These are phyloP conservation scores for Thielaviopsis populi DNA, from an alignment of 2,329 filamentous ascomycete genomes.

Conservation along the genomic window DNA sequence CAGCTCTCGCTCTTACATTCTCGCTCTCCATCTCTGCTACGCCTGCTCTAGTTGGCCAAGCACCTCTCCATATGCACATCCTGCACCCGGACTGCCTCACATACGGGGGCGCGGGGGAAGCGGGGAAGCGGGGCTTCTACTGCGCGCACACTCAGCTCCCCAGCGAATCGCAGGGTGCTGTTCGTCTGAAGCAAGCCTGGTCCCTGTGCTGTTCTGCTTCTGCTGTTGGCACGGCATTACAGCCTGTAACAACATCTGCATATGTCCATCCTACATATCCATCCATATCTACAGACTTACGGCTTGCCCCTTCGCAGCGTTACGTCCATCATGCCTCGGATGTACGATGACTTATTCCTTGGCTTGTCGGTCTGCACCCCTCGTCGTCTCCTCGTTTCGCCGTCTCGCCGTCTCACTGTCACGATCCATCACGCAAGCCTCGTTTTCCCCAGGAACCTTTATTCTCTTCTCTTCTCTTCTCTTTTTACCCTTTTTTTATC, in stretches of 20 bases:
- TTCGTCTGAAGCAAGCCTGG: not conserved
- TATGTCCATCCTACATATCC: not conserved
- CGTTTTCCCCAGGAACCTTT: not conserved
- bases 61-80: too few species aligned
- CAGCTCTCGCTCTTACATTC: not conserved
- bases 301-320: not conserved
- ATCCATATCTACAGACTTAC: not conserved
- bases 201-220: not conserved
- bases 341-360: not conserved
- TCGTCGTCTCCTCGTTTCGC: too few species aligned
- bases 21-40: not conserved
- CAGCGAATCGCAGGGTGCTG: not conserved
- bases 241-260: too few species aligned
- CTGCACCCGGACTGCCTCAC: too few species aligned
- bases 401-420: not conserved
- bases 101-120: not conserved
- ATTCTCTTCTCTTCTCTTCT: not conserved
- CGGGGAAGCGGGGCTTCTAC: not conserved
- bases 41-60: too few species aligned
- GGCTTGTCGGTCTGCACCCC: not conserved
- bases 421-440: slow-evolving; percentile 3
- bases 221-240: too few species aligned
- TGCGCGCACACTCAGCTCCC: not conserved
- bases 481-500: not conserved
- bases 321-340: too few species aligned